These are phyloP conservation scores for Pichia sp. DNA, from an alignment of 1,139 yeast species.

Conservation along the genomic window DNA sequence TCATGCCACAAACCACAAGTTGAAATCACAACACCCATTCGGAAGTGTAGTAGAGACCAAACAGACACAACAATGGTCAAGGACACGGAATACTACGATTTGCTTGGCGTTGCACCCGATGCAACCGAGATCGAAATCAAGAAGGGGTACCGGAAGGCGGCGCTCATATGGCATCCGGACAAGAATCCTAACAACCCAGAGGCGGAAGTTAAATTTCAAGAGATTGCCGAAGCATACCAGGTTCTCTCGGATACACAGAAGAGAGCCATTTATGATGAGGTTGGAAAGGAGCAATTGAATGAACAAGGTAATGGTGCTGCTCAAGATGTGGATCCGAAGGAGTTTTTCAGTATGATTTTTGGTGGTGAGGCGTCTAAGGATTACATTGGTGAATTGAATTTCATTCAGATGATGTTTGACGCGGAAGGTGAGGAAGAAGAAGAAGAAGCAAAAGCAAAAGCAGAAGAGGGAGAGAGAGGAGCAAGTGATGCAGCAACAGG, in stretches of 20 bases:
- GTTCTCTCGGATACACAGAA: conserved; percentile 71
- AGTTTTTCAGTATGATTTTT: conserved; percentile 77
- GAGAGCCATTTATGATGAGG: conserved; percentile 73
- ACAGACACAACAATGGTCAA: conserved; percentile 62
- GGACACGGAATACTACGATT: conserved; percentile 84
- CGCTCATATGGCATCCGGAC: conserved; percentile 89
- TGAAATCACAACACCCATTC: too few relatives aligned
- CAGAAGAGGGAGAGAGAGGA: conserved; percentile 33
- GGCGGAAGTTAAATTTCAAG: conserved; percentile 54
- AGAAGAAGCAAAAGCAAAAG: conserved; percentile 58
- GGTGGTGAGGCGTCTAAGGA: conserved; percentile 91
- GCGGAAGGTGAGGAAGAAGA: conserved; percentile 24
- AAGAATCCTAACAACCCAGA: conserved; percentile 84
- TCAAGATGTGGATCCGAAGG: conserved; percentile 74
- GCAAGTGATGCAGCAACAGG: conserved; percentile 30
- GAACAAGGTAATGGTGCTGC: conserved; percentile 41
- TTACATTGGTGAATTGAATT: conserved; percentile 70
- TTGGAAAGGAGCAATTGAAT: conserved; percentile 63
- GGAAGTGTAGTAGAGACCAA: background rate
- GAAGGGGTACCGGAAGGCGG: conserved; percentile 87
- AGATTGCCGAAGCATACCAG: conserved; percentile 73
- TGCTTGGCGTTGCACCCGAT: conserved; percentile 55
- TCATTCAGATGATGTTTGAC: conserved; percentile 53
- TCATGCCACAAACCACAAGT: too few relatives aligned
- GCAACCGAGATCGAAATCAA: conserved; percentile 84